Percentiles rank a stretch among this genome's conserved stretches.
phyloP scores from a whole-genome alignment of 345 rosid species.

The Hypericum androsaemum region DNA sequence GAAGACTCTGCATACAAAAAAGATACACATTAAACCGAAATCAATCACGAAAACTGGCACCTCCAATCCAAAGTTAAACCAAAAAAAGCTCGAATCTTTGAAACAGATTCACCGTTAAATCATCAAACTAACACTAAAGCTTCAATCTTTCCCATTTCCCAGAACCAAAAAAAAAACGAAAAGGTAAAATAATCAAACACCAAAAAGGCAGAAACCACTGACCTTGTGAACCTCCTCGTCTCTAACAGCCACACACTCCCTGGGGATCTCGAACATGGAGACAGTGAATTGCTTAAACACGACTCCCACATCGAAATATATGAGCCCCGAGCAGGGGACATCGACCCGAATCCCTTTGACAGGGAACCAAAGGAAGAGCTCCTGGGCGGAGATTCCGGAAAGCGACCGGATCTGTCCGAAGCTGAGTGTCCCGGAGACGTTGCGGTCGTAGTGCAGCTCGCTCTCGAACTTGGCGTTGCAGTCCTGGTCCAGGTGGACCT shows the following conservation, averaged over 20 bases:
- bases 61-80: too few relatives aligned
- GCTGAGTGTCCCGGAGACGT: conserved; percentile 55
- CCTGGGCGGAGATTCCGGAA: conserved; percentile 76
- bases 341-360: conserved; percentile 79
- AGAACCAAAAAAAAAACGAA: neutral
- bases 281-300: conserved; percentile 72
- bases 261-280: conserved; percentile 76
- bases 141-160: too few relatives aligned
- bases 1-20: conserved; percentile 33
- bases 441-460: conserved; percentile 67
- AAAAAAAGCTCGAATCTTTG: too few relatives aligned
- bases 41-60: too few relatives aligned
- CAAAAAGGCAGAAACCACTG: conserved; percentile 1
- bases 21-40: neutral
- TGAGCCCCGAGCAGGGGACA: conserved; percentile 75
- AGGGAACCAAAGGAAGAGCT: conserved; percentile 82
- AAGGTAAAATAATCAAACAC: conserved; percentile 10
- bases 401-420: conserved; percentile 49
- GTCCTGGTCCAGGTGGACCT: conserved; percentile 59
- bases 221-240: conserved; percentile 10
- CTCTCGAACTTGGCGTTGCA: conserved; percentile 87
- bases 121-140: too few relatives aligned
- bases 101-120: too few relatives aligned
- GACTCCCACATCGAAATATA: conserved; percentile 83
- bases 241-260: conserved; percentile 48